These are phyloP conservation scores for Perkinsus olseni DNA, from an alignment of 169 alveolate genomes.

Conservation along the genomic window DNA sequence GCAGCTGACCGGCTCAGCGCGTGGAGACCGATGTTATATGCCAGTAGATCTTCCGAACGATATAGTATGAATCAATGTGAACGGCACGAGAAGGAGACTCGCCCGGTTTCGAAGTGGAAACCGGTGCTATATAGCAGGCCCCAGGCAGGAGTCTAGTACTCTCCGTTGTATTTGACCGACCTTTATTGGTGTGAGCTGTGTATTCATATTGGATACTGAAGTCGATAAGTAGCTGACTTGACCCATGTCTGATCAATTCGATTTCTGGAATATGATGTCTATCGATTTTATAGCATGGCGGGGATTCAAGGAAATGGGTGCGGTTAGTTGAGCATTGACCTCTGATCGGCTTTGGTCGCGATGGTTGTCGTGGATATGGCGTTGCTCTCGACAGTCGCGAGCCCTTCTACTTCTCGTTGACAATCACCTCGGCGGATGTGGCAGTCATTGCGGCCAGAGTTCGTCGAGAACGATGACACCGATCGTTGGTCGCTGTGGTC, in stretches of 20 bases:
- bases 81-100: neutral
- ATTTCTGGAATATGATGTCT: neutral
- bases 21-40: neutral
- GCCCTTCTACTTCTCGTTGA: too few species aligned
- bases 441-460: too few species aligned
- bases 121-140: neutral
- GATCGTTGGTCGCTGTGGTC: too few species aligned
- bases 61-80: neutral
- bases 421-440: too few species aligned
- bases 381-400: too few species aligned
- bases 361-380: too few species aligned
- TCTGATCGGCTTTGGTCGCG: too few species aligned
- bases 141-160: neutral
- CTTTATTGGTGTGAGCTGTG: neutral
- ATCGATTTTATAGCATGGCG: too few species aligned
- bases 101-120: neutral
- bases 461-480: too few species aligned
- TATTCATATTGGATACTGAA: neutral
- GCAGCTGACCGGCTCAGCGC: neutral
- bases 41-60: too few species aligned
- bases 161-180: neutral
- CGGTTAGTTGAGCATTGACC: too few species aligned
- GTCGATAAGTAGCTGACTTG: neutral
- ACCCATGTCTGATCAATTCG: neutral
- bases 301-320: too few species aligned